Evolutionary conservation across 2,329 filamentous ascomycete genomes (phyloP).

Genomic region (Ophiostoma ulmi): DNA sequence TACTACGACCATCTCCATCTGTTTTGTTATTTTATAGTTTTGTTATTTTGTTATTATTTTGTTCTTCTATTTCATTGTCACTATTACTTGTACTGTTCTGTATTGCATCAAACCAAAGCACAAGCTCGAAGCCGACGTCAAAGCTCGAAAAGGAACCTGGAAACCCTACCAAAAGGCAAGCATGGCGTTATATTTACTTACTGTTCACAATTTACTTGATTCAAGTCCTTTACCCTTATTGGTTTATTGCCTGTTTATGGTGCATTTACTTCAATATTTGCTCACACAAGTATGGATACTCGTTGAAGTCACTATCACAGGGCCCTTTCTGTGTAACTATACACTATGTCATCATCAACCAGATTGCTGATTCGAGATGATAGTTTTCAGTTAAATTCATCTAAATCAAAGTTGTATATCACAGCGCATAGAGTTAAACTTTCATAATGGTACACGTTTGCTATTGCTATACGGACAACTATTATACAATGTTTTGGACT

Average conservation of each 20-base stretch:
- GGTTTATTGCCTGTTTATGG: background rate
- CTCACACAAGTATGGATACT: no score
- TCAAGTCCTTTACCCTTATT: background rate
- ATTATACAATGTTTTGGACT: background rate
- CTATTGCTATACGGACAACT: background rate
- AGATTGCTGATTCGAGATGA: background rate
- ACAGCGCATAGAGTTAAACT: no score
- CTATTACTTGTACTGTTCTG: background rate
- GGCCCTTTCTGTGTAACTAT: background rate
- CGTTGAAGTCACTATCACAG: no score
- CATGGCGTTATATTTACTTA: conserved; percentile 20
- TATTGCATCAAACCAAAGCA: conserved; percentile 13
- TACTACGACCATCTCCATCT: conserved; percentile 25
- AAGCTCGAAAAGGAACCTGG: conserved; percentile 10
- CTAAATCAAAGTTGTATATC: background rate
- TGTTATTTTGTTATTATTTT: background rate
- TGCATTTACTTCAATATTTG: no score
- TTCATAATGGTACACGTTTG: background rate
- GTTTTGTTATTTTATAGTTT: background rate
- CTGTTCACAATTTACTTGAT: background rate
- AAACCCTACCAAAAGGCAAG: conserved; percentile 1
- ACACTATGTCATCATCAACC: background rate
- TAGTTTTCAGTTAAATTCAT: background rate
- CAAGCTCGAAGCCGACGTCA: background rate
- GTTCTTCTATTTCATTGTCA: background rate